A percentile compares a stretch with the other conserved stretches of the same genome.
Conservation (phyloP, 1,284 basidiomycete species). For the Ganoderma lingzhi region DNA sequence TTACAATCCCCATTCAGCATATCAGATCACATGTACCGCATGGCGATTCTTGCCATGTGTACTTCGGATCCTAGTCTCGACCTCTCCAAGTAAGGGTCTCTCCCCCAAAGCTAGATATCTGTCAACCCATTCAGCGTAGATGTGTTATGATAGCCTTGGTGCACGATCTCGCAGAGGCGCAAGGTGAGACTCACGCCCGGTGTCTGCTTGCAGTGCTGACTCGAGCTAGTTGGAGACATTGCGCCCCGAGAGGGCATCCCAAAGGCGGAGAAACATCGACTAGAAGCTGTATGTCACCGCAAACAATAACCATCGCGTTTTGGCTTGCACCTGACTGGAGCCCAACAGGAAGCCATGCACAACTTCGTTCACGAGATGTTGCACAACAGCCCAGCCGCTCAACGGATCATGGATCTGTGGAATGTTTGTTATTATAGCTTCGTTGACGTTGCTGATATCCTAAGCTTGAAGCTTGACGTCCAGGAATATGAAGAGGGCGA, state of each 20-base stretch:
- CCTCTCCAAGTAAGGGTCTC: constrained; percentile 68
- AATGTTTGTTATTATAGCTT: constrained; percentile 53
- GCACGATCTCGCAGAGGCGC: constrained; percentile 97
- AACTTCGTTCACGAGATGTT: constrained; percentile 93
- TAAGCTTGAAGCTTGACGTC: neutral
- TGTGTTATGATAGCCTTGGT: constrained; percentile 91
- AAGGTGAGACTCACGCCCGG: constrained; percentile 54
- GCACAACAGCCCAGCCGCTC: constrained; percentile 80
- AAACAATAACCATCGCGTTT: neutral
- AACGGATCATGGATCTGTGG: constrained; percentile 85
- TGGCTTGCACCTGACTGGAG: neutral
- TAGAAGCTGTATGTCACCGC: constrained; percentile 67
- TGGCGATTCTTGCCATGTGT: constrained; percentile 93
- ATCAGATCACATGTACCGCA: constrained; percentile 97
- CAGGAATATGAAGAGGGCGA: constrained; percentile 92
- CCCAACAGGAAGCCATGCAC: constrained; percentile 83
- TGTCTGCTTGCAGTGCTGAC: neutral
- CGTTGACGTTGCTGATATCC: neutral
- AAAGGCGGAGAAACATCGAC: constrained; percentile 79
- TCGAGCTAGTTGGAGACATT: constrained; percentile 85
- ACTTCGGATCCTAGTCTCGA: constrained; percentile 77
- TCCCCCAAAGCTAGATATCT: neutral
- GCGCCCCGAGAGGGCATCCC: constrained; percentile 89
- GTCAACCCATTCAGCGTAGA: constrained; percentile 48
- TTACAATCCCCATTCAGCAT: constrained; percentile 62